Percentiles rank a stretch among this genome's conserved stretches.
These are phyloP conservation scores for Phaseolus lunatus DNA, from an alignment of 306 rosid genomes.

Conservation along the genomic window DNA sequence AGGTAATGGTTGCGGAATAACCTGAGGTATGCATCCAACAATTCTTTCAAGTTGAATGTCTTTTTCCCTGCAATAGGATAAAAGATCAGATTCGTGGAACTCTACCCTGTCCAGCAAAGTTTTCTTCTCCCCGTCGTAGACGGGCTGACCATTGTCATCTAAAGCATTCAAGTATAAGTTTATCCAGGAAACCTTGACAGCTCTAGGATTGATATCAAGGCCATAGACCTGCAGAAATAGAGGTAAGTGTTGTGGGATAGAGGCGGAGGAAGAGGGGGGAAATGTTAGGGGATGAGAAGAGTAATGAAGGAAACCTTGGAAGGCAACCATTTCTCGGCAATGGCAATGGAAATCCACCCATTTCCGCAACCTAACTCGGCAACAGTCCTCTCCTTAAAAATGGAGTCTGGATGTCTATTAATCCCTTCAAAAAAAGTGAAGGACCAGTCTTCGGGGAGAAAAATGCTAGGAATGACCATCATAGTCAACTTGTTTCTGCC, in stretches of 20 bases:
- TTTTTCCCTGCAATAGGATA: conserved; percentile 76
- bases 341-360: conserved; percentile 99
- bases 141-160: conserved; percentile 78
- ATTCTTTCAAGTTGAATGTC: conserved; percentile 87
- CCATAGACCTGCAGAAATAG: conserved; percentile 79
- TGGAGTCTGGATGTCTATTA: conserved; percentile 82
- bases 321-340: conserved; percentile 95
- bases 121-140: conserved; percentile 78
- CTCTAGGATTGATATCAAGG: conserved; percentile 95
- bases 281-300: not conserved
- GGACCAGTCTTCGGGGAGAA: conserved; percentile 97
- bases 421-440: conserved; percentile 93
- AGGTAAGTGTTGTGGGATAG: not conserved
- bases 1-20: conserved; percentile 42
- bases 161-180: conserved; percentile 90
- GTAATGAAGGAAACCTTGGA: conserved; percentile 61
- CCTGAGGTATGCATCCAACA: conserved; percentile 99
- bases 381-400: conserved; percentile 81
- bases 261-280: not conserved
- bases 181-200: conserved; percentile 87
- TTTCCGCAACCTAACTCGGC: conserved; percentile 98
- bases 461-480: conserved; percentile 98
- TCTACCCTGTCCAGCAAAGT: conserved; percentile 94
- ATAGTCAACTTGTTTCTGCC: conserved; percentile 86
- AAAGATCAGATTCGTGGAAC: conserved; percentile 94